Base-by-base conservation (phyloP, 2,329 filamentous ascomycete genomes). In the Thermoascus crustaceus region DNA sequence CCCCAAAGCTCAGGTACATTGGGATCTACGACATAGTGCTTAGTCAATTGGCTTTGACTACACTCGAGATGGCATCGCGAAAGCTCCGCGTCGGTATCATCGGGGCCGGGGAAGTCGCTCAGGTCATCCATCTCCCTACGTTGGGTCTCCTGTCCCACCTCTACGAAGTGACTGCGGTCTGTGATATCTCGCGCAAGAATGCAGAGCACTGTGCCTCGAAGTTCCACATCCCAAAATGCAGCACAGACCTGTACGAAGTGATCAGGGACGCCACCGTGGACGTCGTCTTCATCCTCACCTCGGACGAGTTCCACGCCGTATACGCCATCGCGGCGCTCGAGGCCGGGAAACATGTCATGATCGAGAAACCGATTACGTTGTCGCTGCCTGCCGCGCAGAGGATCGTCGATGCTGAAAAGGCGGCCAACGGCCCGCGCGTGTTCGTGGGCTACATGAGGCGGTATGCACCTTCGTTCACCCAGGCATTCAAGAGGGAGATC, bases 381-480 rank as follows among this genome's bases (percentile, higher is more conserved):
- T 70, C 61, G 16, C 53, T 70, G 11, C 60, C 57, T 2, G 67
- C 68, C 30, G 57, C 68, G 0, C 54, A 68, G 17, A 49, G 56
- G 0, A 68, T 81, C 14, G 55, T 70, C 19, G 66, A 58, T 0
- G 74, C 74, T 0, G 70, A 77, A 48, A 52, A 55, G 11, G 45
- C 39, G 1, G 63, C 65, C 0, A 51, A n/a, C n/a, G 67, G 63
- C 0, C 59, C 57, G 4, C 61, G 53, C 19, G 64, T 78, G 2
- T 74, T 80, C 47, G 72, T 81, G 0, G 75, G 75, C 2, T 76
- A 74, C 37, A 77, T 76, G 64, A 61, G 77, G 13, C 65, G 76
- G n/a, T 78, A 78, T 46, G 75, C 77, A 0, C 56, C 69, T 0
- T 64, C 67, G 0, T 78, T 78, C 43, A 53, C 63, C 0, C 62